Base-by-base conservation (phyloP, 805 yeast species). In the Starmerella stigmatis region DNA sequence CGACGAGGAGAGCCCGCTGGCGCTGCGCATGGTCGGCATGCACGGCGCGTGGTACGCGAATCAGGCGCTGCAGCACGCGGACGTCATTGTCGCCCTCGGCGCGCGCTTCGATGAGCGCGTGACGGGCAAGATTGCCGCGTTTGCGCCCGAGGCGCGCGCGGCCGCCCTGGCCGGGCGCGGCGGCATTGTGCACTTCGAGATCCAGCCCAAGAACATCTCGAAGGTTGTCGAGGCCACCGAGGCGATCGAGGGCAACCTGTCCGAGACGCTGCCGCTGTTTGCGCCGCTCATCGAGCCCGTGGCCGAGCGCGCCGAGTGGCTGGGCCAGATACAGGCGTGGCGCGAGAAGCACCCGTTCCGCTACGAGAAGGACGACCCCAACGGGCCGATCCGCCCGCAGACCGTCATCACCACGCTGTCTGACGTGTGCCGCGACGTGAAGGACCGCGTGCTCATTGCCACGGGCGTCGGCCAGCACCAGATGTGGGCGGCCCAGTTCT, bases 391-490 rank as follows among this genome's bases (percentile, higher is more conserved):
- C 57, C 88, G 86, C 64, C 98, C 98, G 38, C 98, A 92, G 71
- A 85, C 96, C 34, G 78, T 89, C 41, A 77, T 92, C 53, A 64
- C 72, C 36, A 89, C 84, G 65, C 73, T 92, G 46, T 76, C 92
- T 3, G 73, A 76, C 51, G 79, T 86, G 56, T 79, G 86, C 26
- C 74, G 69, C 44, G 72, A 74, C 45, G 71, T 71, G 52, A 64
- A 65, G 57, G 83, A 76, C 60, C 88, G 83, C 57, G 86, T 85
- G 48, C 76, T 88, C 57, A 81, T 89, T 57, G 82, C 97, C 44
- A 92, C 98, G 29, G 98, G 98, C 73, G 97, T 92, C 43, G 98
- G 98, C 50, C 98, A 92, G 73, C 98, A 89, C 74, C 98, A 89
- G 72, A 89, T 89, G 98, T 89, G 98, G 98, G 94, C 97, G 30